Evolutionary conservation across 2,329 filamentous ascomycete species (phyloP).

Genomic region (Arthrobotrys sinensis): DNA sequence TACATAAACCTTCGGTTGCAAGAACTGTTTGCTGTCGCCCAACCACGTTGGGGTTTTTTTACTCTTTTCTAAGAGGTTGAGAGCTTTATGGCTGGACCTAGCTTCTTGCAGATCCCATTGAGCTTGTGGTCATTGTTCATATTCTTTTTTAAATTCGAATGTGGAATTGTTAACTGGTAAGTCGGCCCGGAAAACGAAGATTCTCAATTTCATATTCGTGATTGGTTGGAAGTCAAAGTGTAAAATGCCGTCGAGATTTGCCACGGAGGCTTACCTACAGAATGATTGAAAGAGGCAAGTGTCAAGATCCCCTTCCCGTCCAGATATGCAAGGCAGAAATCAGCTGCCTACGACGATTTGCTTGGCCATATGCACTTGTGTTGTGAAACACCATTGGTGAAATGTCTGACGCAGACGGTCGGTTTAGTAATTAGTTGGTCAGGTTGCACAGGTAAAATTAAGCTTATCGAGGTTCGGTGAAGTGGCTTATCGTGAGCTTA

Average conservation of each 20-base stretch:
- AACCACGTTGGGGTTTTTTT: too few species aligned
- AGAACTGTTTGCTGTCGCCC: too few species aligned
- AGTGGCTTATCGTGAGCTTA: slow-evolving; percentile 4
- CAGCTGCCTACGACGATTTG: slow-evolving; percentile 41
- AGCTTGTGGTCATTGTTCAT: too few species aligned
- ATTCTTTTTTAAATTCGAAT: too few species aligned
- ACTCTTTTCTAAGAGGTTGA: too few species aligned
- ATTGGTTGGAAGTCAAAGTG: neutral
- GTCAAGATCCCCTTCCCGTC: slow-evolving; percentile 22
- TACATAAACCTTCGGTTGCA: too few species aligned
- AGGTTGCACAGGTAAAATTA: slow-evolving; percentile 23
- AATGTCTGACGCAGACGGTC: neutral
- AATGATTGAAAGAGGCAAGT: slow-evolving; percentile 40
- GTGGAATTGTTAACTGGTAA: too few species aligned
- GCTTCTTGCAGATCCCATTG: too few species aligned
- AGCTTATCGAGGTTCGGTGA: slow-evolving; percentile 36
- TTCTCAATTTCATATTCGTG: too few species aligned
- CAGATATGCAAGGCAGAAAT: slow-evolving; percentile 14
- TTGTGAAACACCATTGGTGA: neutral
- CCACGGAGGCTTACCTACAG: neutral
- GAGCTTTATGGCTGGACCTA: too few species aligned
- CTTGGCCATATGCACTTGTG: slow-evolving; percentile 21
- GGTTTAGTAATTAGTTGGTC: too few species aligned
- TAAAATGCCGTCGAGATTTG: neutral
- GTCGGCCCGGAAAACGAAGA: too few species aligned